Percentiles rank a stretch among this genome's conserved stretches.
Evolutionary conservation across 495 filamentous ascomycete genomes (phyloP).

Genomic region (Astrothelium subdiscretum): DNA sequence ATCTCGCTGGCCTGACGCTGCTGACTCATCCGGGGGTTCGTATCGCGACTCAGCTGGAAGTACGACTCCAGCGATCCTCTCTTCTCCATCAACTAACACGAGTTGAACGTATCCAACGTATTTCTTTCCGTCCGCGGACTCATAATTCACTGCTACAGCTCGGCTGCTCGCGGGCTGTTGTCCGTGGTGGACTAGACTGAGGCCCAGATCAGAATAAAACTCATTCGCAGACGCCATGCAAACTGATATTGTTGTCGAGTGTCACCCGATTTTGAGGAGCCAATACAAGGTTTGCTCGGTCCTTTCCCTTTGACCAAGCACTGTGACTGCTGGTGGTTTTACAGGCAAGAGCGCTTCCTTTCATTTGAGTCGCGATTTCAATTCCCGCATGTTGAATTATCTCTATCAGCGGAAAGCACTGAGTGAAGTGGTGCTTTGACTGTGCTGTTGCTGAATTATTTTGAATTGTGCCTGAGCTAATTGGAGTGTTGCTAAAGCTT

Average conservation of each 20-base stretch:
- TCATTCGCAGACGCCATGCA: not conserved
- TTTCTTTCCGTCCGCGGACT: not conserved
- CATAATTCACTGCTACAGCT: not conserved
- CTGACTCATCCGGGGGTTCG: not conserved
- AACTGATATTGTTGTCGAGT: not conserved
- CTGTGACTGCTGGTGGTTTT: not conserved
- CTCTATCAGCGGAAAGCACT: not conserved
- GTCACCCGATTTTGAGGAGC: too few species aligned
- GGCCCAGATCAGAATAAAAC: not conserved
- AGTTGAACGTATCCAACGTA: not conserved
- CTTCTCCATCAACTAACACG: not conserved
- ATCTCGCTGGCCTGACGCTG: not conserved
- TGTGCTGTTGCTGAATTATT: not conserved
- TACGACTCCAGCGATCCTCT: not conserved
- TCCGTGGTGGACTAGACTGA: not conserved
- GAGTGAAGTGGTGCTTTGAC: not conserved
- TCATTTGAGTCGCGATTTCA: not conserved
- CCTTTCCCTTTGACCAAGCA: not conserved
- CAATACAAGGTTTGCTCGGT: too few species aligned
- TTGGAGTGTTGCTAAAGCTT: not conserved
- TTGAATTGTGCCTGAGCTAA: not conserved
- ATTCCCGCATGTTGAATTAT: not conserved
- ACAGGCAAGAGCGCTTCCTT: not conserved
- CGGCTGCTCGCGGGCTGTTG: not conserved
- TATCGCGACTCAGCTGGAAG: not conserved